Conservation (phyloP, 371 early-diverging fungal genomes). For the Choanephora cucurbitarum region DNA sequence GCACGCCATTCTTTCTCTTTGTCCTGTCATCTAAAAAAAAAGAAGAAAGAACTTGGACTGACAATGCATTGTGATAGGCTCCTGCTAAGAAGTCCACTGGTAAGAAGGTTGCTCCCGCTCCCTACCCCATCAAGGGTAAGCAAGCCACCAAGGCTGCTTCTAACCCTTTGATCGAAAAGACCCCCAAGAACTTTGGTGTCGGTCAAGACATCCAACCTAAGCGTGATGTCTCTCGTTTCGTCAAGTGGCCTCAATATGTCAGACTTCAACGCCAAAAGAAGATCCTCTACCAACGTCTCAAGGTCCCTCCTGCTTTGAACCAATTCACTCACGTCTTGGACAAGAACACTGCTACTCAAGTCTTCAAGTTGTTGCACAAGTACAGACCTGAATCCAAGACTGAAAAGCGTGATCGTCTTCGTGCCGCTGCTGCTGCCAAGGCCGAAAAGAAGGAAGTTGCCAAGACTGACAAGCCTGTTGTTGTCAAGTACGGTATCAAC, state of each 20-base stretch:
- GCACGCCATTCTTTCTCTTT: no score
- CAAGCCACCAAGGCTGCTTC: conserved; percentile 68
- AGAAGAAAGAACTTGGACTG: no score
- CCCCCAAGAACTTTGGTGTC: conserved; percentile 91
- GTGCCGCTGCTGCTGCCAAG: conserved; percentile 78
- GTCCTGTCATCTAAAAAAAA: no score
- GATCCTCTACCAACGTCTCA: conserved; percentile 97
- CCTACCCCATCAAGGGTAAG: conserved; percentile 77
- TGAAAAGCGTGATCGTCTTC: conserved; percentile 96
- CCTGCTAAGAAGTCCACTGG: conserved; percentile 64
- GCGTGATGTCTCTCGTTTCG: conserved; percentile 94
- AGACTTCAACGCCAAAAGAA: conserved; percentile 97
- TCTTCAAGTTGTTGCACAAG: conserved; percentile 97
- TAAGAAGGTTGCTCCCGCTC: conserved; percentile 95
- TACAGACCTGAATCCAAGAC: conserved; percentile 98
- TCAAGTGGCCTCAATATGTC: conserved; percentile 98
- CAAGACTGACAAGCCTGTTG: conserved; percentile 92
- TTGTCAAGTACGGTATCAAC: conserved; percentile 99
- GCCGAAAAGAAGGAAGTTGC: conserved; percentile 89
- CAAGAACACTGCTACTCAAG: conserved; percentile 96
- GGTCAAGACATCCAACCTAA: conserved; percentile 93
- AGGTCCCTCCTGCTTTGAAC: conserved; percentile 99
- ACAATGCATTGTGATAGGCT: conserved; percentile 43
- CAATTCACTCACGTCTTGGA: conserved; percentile 98
- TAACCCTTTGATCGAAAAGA: conserved; percentile 94